phyloP scores from a whole-genome alignment of 1,139 yeast genomes.

The Yamadazyma pseudoaaseri region DNA sequence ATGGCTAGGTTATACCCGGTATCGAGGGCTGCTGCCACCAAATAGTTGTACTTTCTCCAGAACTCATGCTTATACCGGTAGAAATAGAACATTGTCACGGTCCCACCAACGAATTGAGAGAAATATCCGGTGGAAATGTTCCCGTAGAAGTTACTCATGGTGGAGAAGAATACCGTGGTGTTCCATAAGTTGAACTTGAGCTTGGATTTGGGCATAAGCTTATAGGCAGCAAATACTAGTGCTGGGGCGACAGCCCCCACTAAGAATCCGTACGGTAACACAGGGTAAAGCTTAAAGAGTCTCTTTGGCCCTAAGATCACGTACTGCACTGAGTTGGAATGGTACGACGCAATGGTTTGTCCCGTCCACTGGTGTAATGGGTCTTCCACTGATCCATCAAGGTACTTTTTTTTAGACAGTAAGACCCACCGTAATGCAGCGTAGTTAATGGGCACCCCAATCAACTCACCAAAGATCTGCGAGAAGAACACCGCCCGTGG shows the following conservation, averaged over 20 bases:
- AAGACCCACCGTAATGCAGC: slow-evolving; percentile 48
- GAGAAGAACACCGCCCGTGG: slow-evolving; percentile 47
- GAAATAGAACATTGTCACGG: no score
- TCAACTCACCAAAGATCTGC: slow-evolving; percentile 47
- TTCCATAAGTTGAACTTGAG: no score
- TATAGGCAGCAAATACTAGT: slow-evolving; percentile 28
- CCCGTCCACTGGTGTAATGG: slow-evolving; percentile 56
- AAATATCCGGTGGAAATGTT: no score
- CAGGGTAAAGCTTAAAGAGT: slow-evolving; percentile 37
- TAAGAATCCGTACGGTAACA: slow-evolving; percentile 44
- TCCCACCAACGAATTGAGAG: no score
- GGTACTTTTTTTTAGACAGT: slow-evolving; percentile 32
- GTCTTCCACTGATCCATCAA: slow-evolving; percentile 38
- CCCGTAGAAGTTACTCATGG: slow-evolving; percentile 49
- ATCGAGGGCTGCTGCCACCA: no score
- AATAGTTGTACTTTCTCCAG: no score
- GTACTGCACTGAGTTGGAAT: slow-evolving; percentile 52
- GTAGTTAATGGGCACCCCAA: slow-evolving; percentile 52
- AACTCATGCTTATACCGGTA: no score
- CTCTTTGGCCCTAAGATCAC: slow-evolving; percentile 48
- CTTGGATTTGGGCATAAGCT: slow-evolving; percentile 17
- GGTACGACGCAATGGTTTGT: slow-evolving; percentile 38
- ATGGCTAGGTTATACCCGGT: no score
- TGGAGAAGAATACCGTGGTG: no score
- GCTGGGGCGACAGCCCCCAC: slow-evolving; percentile 41